phyloP scores from a whole-genome alignment of 2,329 filamentous ascomycete species.

The Chrysoporthe austroafricana region DNA sequence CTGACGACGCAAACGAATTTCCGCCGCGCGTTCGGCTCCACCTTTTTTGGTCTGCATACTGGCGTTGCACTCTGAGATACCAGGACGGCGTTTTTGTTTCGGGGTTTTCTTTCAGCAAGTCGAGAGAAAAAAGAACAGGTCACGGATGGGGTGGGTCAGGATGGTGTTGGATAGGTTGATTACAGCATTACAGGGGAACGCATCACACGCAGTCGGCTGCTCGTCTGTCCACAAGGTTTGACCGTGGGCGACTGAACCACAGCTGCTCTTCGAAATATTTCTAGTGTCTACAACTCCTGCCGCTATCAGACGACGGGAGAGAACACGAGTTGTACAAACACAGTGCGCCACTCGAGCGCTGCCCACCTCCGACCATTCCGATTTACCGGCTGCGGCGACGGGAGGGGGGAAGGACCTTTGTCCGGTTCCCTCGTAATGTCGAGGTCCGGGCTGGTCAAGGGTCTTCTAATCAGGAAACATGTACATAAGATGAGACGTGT shows the following conservation, averaged over 20 bases:
- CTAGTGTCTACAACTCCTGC: slow-evolving; percentile 26
- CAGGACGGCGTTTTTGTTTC: slow-evolving; percentile 45
- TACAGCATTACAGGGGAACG: slow-evolving; percentile 20
- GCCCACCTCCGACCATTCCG: background rate
- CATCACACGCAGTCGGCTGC: slow-evolving; percentile 18
- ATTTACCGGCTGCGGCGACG: background rate
- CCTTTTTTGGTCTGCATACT: slow-evolving; percentile 39
- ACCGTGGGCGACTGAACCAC: slow-evolving; percentile 6
- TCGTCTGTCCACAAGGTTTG: slow-evolving; percentile 9
- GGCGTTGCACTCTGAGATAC: slow-evolving; percentile 48
- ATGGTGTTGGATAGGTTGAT: slow-evolving; percentile 9
- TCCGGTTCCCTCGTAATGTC: no score
- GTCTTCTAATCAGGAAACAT: slow-evolving; percentile 4
- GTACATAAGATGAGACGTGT: slow-evolving; percentile 10
- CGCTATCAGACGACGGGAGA: slow-evolving; percentile 10
- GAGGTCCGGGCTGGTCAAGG: background rate
- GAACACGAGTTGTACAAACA: slow-evolving; percentile 19
- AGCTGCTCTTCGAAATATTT: slow-evolving; percentile 12
- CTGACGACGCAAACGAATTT: slow-evolving; percentile 42
- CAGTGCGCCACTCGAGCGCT: background rate
- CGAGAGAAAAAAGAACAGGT: slow-evolving; percentile 3
- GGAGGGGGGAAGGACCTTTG: background rate
- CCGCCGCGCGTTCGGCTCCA: slow-evolving; percentile 27
- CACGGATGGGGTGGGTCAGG: slow-evolving; percentile 1
- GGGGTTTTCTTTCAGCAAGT: slow-evolving; percentile 1